These are phyloP conservation scores for Trametes sp. DNA, from an alignment of 1,284 basidiomycete genomes.

Conservation along the genomic window DNA sequence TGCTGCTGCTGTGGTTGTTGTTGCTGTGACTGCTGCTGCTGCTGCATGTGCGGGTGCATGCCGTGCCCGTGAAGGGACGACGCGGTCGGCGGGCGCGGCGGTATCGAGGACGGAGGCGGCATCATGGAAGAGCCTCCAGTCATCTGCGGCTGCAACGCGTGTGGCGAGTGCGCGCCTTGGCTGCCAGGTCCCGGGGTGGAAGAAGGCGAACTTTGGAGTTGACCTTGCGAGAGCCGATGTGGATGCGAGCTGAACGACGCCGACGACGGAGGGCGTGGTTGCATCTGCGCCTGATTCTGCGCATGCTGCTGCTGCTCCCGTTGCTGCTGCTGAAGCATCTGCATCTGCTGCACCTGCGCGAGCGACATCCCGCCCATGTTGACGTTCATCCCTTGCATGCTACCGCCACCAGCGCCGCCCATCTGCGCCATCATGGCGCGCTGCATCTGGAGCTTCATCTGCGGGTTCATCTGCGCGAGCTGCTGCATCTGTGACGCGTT, in stretches of 20 bases:
- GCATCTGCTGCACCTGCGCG: constrained; percentile 32
- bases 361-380: constrained; percentile 22
- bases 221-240: constrained; percentile 24
- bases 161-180: constrained; percentile 11
- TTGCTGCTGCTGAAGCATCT: constrained; percentile 28
- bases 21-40: constrained; percentile 21
- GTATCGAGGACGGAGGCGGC: constrained; percentile 36
- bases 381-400: constrained; percentile 11
- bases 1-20: constrained; percentile 25
- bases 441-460: constrained; percentile 30
- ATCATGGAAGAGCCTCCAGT: constrained; percentile 20
- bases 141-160: constrained; percentile 22
- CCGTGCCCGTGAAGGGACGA: constrained; percentile 28
- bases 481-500: constrained; percentile 29
- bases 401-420: not conserved
- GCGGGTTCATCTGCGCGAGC: constrained; percentile 29
- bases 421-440: constrained; percentile 26
- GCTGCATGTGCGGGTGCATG: constrained; percentile 26
- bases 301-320: constrained; percentile 19
- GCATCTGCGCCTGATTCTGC: constrained; percentile 23
- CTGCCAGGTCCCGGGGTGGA: constrained; percentile 14
- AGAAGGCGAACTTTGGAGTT: constrained; percentile 19
- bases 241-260: constrained; percentile 29
- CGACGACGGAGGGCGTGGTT: constrained; percentile 30
- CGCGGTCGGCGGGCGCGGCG: constrained; percentile 35